Base-by-base conservation (phyloP, 306 rosid genomes). In the Cicer bijugum region DNA sequence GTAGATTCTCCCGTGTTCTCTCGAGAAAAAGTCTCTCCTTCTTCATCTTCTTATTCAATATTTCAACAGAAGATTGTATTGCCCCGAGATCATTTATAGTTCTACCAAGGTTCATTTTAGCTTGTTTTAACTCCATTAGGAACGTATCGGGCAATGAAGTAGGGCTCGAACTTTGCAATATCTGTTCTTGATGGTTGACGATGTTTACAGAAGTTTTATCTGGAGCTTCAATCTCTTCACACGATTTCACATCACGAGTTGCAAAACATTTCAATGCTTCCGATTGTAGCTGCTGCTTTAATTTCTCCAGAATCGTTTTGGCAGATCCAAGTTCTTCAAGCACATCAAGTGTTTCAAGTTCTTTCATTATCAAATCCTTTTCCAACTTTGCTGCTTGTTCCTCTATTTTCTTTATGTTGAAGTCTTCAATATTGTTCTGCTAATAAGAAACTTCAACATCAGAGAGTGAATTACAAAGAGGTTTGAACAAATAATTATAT, bases 301-400 rank as follows among this genome's bases (percentile, higher is more conserved):
- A 82, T 14, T 90, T 96, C 80, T 91, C 97, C 19, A 94, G 89
- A 47, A 91, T 86, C 70, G 85, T 78, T 73, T 94, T 94, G 19
- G 99, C 90, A 58, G 96, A 85, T 62, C 95, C 94, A 4, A 94
- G 82, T 78, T 94, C 96, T 85, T 94, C 99, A 17, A 94, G 91
- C 39, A 94, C 93, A 75, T 94, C 99, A 43, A 94, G 97, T 11
- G 99, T 91, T 86, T 94, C 97, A 0, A 94, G 86, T 77, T 94
- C 99, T 71, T 94, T 94, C 39, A 94, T 96, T 28, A 94, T 94
- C 81, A 94, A 85, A 83, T 94, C 96, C 85, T 94, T 94, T 85
- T 94, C 99, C 83, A 94, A 81, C 85, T 91, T 91, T 4, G 96
- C 88, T 9, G 99, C 96, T 78, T 88, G 92, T 78, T 90, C 98